Evolutionary conservation across 768 basidiomycete species (phyloP).

Genomic region (Trichaptum fuscoviolaceum): DNA sequence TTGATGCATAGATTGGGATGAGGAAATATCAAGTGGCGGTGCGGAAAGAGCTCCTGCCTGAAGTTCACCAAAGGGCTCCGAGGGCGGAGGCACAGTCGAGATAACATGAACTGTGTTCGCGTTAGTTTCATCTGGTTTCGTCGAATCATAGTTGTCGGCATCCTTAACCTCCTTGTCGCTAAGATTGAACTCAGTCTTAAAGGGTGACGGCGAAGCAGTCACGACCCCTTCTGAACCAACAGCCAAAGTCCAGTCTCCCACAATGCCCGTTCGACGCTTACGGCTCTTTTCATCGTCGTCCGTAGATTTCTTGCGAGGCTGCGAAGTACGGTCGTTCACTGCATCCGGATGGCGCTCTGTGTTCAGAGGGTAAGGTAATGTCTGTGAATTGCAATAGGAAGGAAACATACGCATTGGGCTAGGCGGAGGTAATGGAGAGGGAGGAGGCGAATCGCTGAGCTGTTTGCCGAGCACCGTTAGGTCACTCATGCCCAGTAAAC

Average conservation of each 20-base stretch:
- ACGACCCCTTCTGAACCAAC: neutral
- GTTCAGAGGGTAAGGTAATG: neutral
- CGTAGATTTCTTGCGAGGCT: neutral
- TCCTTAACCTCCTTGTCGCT: neutral
- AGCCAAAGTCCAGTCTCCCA: neutral
- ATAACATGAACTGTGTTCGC: neutral
- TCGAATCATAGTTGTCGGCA: neutral
- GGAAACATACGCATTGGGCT: neutral
- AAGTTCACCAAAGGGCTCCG: neutral
- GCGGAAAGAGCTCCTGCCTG: neutral
- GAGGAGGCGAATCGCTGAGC: neutral
- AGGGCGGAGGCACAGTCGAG: neutral
- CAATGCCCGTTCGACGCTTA: neutral
- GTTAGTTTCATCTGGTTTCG: neutral
- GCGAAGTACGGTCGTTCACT: neutral
- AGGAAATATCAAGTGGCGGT: neutral
- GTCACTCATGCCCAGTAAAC: neutral
- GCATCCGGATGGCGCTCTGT: neutral
- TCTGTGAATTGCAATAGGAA: neutral
- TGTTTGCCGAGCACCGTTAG: neutral
- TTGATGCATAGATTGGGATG: neutral
- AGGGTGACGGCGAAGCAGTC: neutral
- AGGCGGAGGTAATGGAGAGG: neutral
- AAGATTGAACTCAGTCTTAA: neutral
- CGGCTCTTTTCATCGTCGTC: neutral